These are phyloP conservation scores for Haplosporangium sp. DNA, from an alignment of 371 early-diverging fungal species.

Conservation along the genomic window DNA sequence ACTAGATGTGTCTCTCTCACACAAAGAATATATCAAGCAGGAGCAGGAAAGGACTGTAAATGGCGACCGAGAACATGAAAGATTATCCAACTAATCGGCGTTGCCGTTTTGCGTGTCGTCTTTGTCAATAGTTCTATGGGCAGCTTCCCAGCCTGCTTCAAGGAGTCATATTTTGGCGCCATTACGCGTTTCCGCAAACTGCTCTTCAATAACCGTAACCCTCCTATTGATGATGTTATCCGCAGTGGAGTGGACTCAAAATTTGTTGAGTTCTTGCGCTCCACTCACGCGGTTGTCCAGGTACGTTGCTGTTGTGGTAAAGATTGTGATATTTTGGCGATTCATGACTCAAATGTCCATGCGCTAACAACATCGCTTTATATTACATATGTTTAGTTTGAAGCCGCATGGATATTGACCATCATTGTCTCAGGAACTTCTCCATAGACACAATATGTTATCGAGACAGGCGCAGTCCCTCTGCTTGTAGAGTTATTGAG, in stretches of 20 bases:
- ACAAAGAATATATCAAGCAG: too few relatives aligned
- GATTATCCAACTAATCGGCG: too few relatives aligned
- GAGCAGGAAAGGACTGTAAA: not conserved
- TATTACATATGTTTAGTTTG: constrained; percentile 77
- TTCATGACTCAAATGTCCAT: too few relatives aligned
- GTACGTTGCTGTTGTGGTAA: constrained; percentile 59
- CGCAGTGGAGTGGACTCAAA: constrained; percentile 93
- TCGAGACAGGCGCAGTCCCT: constrained; percentile 94
- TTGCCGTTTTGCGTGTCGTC: not conserved
- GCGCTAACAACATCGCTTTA: not conserved
- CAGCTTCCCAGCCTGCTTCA: constrained; percentile 81
- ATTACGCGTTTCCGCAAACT: constrained; percentile 96
- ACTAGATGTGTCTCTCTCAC: too few relatives aligned
- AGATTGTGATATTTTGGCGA: not conserved
- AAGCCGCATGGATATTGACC: constrained; percentile 99
- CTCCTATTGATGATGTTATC: constrained; percentile 99
- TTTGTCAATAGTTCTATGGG: constrained; percentile 61
- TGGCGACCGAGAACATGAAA: not conserved
- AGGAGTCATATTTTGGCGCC: constrained; percentile 83
- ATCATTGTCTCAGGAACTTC: constrained; percentile 99
- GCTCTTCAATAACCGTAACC: constrained; percentile 97
- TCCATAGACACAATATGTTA: constrained; percentile 95
- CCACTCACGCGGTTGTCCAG: constrained; percentile 86
- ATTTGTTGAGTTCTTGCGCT: constrained; percentile 94
- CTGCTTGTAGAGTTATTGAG: constrained; percentile 92